A percentile compares a stretch with the other conserved stretches of the same genome.
Evolutionary conservation across 352 stramenopile genomes (phyloP).

Genomic region (Phytophthora melonis): DNA sequence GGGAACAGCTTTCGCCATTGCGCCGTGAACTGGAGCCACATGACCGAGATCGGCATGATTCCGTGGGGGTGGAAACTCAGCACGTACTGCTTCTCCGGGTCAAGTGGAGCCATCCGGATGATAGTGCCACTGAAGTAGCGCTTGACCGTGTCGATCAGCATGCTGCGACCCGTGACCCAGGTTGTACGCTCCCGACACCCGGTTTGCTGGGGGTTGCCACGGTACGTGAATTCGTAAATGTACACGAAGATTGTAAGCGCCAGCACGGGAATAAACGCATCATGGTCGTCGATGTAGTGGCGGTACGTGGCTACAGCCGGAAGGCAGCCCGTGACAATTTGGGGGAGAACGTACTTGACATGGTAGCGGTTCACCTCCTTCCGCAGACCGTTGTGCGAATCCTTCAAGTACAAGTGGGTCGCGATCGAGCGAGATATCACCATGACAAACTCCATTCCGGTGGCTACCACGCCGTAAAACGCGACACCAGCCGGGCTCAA

Average conservation of each 20-base stretch:
- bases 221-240: constrained; percentile 75
- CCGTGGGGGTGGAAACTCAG: constrained; percentile 85
- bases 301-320: constrained; percentile 56
- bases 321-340: constrained; percentile 46
- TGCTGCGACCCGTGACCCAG: constrained; percentile 53
- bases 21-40: constrained; percentile 83
- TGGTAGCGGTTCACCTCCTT: constrained; percentile 57
- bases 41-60: constrained; percentile 77
- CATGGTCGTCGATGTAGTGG: constrained; percentile 60
- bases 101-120: constrained; percentile 62
- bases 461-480: constrained; percentile 51
- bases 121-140: constrained; percentile 76
- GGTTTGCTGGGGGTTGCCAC: constrained; percentile 69
- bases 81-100: constrained; percentile 73
- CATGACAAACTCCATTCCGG: constrained; percentile 60
- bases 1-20: constrained; percentile 78
- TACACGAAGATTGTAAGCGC: constrained; percentile 65
- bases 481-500: constrained; percentile 45
- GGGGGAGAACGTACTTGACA: constrained; percentile 67
- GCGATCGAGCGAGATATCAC: constrained; percentile 67
- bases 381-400: constrained; percentile 59
- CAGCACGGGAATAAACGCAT: constrained; percentile 53
- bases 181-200: constrained; percentile 57
- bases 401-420: constrained; percentile 66
- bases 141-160: constrained; percentile 65